Percentiles rank a stretch among this genome's conserved stretches.
phyloP scores from a whole-genome alignment of 768 basidiomycete genomes.

The Phlebiopsis gigantea region DNA sequence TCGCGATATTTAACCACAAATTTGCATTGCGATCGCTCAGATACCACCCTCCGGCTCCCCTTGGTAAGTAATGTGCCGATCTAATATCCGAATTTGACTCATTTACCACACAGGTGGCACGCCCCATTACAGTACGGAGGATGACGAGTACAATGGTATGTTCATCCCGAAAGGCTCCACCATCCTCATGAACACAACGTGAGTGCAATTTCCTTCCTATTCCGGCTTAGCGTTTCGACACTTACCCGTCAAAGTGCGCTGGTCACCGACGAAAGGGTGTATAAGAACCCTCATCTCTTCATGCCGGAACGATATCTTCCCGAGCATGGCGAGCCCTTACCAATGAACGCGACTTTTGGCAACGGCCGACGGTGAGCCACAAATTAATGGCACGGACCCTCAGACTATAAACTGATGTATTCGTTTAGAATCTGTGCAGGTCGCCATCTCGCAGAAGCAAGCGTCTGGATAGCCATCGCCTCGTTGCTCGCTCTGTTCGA shows the following conservation, averaged over 20 bases:
- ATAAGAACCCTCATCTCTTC: conserved; percentile 26
- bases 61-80: background rate
- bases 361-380: conserved; percentile 25
- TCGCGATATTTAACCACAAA: background rate
- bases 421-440: conserved; percentile 17
- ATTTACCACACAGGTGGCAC: background rate
- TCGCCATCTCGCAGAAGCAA: conserved; percentile 17
- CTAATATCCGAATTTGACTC: background rate
- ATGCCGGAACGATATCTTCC: conserved; percentile 9
- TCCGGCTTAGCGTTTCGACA: background rate
- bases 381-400: conserved; percentile 11
- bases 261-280: conserved; percentile 25
- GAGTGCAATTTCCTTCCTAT: background rate
- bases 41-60: background rate
- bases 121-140: conserved; percentile 8
- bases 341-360: conserved; percentile 5
- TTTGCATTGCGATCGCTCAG: conserved; percentile 11
- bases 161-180: conserved; percentile 24
- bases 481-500: conserved; percentile 19
- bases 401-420: background rate
- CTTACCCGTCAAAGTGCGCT: background rate
- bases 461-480: conserved; percentile 18
- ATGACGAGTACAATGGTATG: conserved; percentile 26
- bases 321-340: background rate
- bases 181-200: background rate